A percentile compares a stretch with the other conserved stretches of the same genome.
phyloP scores from a whole-genome alignment of 345 rosid species.

The Eucalyptus marginata region DNA sequence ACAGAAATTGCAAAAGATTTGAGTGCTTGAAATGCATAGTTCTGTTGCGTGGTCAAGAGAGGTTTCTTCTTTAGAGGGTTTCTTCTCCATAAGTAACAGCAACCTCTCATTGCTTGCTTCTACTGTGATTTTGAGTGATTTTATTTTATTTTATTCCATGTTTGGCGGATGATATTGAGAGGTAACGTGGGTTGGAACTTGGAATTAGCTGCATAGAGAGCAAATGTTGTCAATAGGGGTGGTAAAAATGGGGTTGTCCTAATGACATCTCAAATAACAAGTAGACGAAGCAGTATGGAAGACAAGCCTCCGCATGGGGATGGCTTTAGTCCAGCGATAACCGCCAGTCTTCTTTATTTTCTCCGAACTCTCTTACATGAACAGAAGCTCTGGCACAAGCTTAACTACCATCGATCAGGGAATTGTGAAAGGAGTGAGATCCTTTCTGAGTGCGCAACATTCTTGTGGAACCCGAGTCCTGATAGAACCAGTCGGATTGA shows the following conservation, averaged over 20 bases:
- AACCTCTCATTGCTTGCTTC: neutral
- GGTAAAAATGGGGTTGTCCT: neutral
- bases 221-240: neutral
- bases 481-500: neutral
- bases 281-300: neutral
- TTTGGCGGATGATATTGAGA: neutral
- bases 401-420: neutral
- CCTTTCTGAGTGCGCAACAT: neutral
- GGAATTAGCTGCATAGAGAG: neutral
- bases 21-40: neutral
- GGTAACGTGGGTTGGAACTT: neutral
- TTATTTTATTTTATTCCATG: neutral
- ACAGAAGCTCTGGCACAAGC: neutral
- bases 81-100: neutral
- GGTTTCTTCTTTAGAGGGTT: too few species aligned
- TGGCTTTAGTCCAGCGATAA: neutral
- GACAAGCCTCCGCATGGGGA: neutral
- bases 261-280: neutral
- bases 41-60: neutral
- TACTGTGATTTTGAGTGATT: neutral
- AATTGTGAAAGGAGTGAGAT: neutral
- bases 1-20: neutral
- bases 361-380: neutral
- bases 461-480: neutral
- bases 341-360: neutral